phyloP scores from a whole-genome alignment of 495 filamentous ascomycete species.

The Talaromyces nanjingensis region DNA sequence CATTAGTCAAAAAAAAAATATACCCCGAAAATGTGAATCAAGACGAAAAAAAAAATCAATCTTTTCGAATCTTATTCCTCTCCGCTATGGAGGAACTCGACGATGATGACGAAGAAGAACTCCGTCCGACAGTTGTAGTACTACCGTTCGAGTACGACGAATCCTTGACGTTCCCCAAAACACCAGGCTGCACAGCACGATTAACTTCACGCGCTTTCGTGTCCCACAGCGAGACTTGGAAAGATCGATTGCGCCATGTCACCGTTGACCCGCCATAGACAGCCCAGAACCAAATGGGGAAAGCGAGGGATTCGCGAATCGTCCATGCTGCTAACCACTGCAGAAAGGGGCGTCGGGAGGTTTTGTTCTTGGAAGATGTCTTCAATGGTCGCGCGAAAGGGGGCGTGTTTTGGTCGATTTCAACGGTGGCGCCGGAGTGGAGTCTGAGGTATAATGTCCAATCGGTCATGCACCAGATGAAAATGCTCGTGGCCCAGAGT shows the following conservation, averaged over 20 bases:
- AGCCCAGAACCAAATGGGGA: slow-evolving; percentile 83
- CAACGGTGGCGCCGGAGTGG: slow-evolving; percentile 62
- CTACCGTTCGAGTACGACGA: slow-evolving; percentile 9
- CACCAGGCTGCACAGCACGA: not conserved
- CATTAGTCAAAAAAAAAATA: not conserved
- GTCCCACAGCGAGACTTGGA: slow-evolving; percentile 70
- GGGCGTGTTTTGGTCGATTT: slow-evolving; percentile 65
- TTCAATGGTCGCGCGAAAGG: slow-evolving; percentile 51
- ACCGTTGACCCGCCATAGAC: slow-evolving; percentile 78
- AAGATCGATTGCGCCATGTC: slow-evolving; percentile 75
- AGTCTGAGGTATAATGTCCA: slow-evolving; percentile 64
- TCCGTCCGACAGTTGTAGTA: not conserved
- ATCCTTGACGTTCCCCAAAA: not conserved
- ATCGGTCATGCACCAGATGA: slow-evolving; percentile 68
- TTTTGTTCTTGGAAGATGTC: slow-evolving; percentile 5
- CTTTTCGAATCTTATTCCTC: slow-evolving; percentile 7
- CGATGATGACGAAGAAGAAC: slow-evolving; percentile 1
- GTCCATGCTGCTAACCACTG: slow-evolving; percentile 82
- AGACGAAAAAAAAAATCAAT: not conserved
- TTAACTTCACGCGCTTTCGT: slow-evolving; percentile 63
- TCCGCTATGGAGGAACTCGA: not conserved
- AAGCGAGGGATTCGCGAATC: slow-evolving; percentile 71
- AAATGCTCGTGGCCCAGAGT: slow-evolving; percentile 60
- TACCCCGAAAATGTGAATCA: not conserved
- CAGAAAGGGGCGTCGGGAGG: slow-evolving; percentile 46